Evolutionary conservation across 257 asterid genomes (phyloP), one percentile per base, ranked within the genome.

Genomic region (Sherardia arvensis): DNA sequence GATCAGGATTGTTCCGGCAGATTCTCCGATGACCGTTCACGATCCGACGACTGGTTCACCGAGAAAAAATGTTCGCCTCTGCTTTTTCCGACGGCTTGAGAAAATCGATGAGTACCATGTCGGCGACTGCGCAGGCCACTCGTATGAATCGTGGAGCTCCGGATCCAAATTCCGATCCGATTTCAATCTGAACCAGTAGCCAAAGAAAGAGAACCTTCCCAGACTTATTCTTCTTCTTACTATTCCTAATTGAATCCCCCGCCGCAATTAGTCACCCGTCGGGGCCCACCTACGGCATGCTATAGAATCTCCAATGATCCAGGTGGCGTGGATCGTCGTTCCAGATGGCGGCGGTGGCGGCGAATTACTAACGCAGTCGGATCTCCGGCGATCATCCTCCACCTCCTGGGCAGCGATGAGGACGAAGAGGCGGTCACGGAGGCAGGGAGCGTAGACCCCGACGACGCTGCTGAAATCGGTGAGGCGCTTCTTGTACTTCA

Each of bases 361-460:
- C 59, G 76, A 74, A 33, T 33, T 18, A 20, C n/a, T n/a, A n/a
- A n/a, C n/a, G n/a, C n/a, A n/a, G n/a, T 80, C 86, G 22, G 79
- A 74, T 64, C 76, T 76, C 30, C 84, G 78, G 65, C 72, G 66
- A 43, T 73, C 80, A 10, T 69, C 75, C 7, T 69, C 79, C 12
- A 45, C 59, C 56, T 15, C 69, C 68, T 84, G 95, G 56, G 85
- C 94, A 14, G 79, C 87, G 69, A 86, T 75, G 59, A 88, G 56
- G 14, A 81, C 78, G 54, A 73, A 62, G 48, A 91, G 92, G 30
- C 95, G 88, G 29, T 86, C 88, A 8, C 96, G 92, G 75, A 91
- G 91, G 49, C 98, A 91, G 65, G 98, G 61, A 73, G 96, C 93
- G 79, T 96, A 91, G 43, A 91, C 95, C 67, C 97, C 97, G 65